Evolutionary conservation across 768 basidiomycete genomes (phyloP).

Genomic region (Pulveroboletus sp.): DNA sequence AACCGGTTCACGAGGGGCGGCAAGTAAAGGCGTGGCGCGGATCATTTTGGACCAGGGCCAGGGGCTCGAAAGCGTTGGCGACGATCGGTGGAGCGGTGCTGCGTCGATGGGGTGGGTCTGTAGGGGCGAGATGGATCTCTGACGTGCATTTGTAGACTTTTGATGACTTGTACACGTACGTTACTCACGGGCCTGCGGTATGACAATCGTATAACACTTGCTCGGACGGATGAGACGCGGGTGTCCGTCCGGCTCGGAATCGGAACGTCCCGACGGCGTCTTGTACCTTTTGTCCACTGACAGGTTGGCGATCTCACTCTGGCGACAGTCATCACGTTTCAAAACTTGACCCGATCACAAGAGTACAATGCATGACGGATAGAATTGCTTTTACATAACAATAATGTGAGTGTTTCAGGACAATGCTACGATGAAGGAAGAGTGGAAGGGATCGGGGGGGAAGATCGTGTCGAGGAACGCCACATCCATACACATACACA

Average conservation of each 20-base stretch:
- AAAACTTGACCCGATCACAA: too few species aligned
- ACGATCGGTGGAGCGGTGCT: not conserved
- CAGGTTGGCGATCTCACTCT: not conserved
- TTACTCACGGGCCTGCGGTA: too few species aligned
- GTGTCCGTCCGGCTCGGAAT: too few species aligned
- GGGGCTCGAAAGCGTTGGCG: not conserved
- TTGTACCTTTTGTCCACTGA: too few species aligned
- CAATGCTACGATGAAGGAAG: not conserved
- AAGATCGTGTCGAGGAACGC: not conserved
- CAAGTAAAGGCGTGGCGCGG: slow-evolving; percentile 17
- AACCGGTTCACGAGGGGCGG: slow-evolving; percentile 21
- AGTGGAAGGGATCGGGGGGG: not conserved
- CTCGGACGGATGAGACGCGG: too few species aligned
- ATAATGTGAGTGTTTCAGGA: slow-evolving; percentile 16
- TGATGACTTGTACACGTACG: slow-evolving; percentile 3
- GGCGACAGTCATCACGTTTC: too few species aligned
- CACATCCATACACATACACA: slow-evolving; percentile 26
- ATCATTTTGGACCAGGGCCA: not conserved
- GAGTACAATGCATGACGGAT: slow-evolving; percentile 12
- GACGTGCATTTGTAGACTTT: slow-evolving; percentile 2
- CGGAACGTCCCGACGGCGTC: too few species aligned
- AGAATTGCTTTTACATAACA: slow-evolving; percentile 20
- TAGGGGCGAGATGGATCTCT: not conserved
- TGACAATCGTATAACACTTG: too few species aligned
- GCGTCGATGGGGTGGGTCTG: not conserved